A percentile compares a stretch with the other conserved stretches of the same genome.
phyloP scores from a whole-genome alignment of 2,329 filamentous ascomycete species.

The Dactylellina drechsleri region DNA sequence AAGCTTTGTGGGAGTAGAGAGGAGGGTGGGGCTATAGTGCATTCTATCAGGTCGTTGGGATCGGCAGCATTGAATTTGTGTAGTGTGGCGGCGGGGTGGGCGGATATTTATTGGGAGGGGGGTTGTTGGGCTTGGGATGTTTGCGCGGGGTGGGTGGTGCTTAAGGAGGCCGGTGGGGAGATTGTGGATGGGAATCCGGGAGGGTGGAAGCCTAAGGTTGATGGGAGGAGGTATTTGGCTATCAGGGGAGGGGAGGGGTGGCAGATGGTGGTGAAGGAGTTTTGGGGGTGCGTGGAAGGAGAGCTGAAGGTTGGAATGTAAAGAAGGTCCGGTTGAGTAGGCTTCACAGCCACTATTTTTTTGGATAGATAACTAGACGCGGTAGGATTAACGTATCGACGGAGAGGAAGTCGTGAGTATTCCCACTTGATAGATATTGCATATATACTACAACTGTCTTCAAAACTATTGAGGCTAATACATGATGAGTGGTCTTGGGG shows the following conservation, averaged over 20 bases:
- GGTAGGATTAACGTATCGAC: no score
- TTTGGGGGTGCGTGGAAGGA: conserved; percentile 65
- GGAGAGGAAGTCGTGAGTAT: no score
- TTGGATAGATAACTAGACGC: no score
- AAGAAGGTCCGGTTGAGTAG: neutral
- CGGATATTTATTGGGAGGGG: conserved; percentile 74
- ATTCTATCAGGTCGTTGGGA: conserved; percentile 69
- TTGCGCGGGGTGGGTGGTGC: conserved; percentile 71
- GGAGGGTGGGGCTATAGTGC: conserved; percentile 71
- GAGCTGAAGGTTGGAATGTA: conserved; percentile 55
- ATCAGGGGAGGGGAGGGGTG: conserved; percentile 63
- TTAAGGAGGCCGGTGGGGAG: conserved; percentile 70
- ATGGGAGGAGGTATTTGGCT: conserved; percentile 69
- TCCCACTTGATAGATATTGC: no score
- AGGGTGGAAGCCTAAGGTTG: conserved; percentile 69
- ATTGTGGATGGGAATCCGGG: conserved; percentile 71
- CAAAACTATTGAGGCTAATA: no score
- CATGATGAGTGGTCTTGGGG: no score
- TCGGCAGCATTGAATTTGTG: conserved; percentile 72
- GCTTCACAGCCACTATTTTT: no score
- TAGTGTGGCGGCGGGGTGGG: conserved; percentile 67
- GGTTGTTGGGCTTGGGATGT: conserved; percentile 76
- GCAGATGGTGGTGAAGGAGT: conserved; percentile 65
- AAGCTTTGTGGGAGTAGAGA: conserved; percentile 65
- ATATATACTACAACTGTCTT: no score